Percentiles rank a stretch among this genome's conserved stretches.
These are phyloP conservation scores for Geosmithia putterillii DNA, from an alignment of 2,329 filamentous ascomycete genomes.

Conservation along the genomic window DNA sequence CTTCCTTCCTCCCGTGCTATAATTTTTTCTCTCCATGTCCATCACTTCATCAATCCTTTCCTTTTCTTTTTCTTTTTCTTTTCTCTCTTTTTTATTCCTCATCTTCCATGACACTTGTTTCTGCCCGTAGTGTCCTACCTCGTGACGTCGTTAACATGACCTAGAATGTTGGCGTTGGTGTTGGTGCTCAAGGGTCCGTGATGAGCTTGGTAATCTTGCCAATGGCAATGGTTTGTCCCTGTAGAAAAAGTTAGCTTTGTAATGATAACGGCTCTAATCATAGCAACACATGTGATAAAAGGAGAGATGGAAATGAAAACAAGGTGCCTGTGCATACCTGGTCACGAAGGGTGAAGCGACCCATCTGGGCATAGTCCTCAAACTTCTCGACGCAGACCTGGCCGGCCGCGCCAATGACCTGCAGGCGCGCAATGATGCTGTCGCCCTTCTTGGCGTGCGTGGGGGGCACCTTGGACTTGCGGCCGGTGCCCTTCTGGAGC, in stretches of 20 bases:
- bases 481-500: conserved; percentile 83
- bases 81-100: background rate
- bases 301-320: background rate
- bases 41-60: background rate
- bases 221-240: conserved; percentile 99
- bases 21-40: too few species aligned
- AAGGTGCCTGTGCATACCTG: conserved; percentile 43
- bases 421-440: conserved; percentile 83
- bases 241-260: conserved; percentile 7
- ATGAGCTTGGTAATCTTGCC: conserved; percentile 94
- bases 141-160: conserved; percentile 1
- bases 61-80: background rate
- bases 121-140: background rate
- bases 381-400: conserved; percentile 89
- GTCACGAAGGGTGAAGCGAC: conserved; percentile 80
- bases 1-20: too few species aligned
- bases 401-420: conserved; percentile 75
- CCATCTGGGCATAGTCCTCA: conserved; percentile 90
- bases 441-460: conserved; percentile 75
- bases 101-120: background rate
- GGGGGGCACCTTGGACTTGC: conserved; percentile 87
- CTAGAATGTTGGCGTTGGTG: too few species aligned
- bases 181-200: conserved; percentile 18
- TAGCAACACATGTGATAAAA: too few species aligned
- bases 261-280: background rate